Evolutionary conservation across 2,329 filamentous ascomycete species (phyloP).

Genomic region (Aspergillus thermomutatus): DNA sequence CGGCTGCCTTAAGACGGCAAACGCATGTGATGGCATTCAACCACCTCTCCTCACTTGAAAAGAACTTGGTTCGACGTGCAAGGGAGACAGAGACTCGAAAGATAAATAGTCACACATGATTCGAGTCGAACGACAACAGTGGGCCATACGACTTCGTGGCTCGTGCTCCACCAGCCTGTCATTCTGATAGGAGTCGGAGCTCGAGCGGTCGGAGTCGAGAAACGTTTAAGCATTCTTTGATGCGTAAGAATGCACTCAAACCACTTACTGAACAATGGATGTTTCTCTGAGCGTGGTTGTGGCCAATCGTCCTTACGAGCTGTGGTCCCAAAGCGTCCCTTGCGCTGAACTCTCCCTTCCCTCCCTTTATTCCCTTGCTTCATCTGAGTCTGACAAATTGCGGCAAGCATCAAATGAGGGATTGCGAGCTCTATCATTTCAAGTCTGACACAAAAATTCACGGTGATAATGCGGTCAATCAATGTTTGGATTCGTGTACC

Average conservation of each 20-base stretch:
- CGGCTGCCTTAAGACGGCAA: conserved; percentile 1
- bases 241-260: neutral
- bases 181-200: neutral
- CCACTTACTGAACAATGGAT: neutral
- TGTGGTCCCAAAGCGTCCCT: conserved; percentile 1
- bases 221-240: neutral
- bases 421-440: neutral
- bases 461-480: neutral
- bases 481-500: neutral
- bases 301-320: neutral
- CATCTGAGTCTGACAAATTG: neutral
- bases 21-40: neutral
- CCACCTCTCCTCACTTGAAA: neutral
- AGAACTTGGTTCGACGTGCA: neutral
- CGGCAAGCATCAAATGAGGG: neutral
- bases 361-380: conserved; percentile 4
- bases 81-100: neutral
- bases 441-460: neutral
- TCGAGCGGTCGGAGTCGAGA: neutral
- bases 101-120: neutral
- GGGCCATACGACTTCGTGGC: neutral
- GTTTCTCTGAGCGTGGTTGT: neutral
- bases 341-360: conserved; percentile 3
- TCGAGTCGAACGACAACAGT: neutral
- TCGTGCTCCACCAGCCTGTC: neutral